Conservation (phyloP, 768 basidiomycete genomes). For the Tricholoma sp. region DNA sequence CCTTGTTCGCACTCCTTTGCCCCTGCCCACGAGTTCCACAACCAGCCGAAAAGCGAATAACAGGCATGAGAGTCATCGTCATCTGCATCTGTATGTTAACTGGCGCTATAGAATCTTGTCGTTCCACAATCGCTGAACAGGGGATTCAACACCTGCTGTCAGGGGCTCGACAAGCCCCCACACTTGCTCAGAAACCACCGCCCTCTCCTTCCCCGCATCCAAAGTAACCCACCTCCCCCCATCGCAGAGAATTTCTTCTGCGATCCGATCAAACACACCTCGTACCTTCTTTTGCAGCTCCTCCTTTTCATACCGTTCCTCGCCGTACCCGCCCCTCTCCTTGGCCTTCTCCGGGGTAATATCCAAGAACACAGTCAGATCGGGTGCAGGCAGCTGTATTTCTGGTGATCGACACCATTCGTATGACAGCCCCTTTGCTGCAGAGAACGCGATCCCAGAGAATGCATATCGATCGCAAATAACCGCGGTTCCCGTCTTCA, state of each 20-base stretch:
- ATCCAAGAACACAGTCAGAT: constrained; percentile 83
- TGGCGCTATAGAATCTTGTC: too few relatives aligned
- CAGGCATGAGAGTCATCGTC: too few relatives aligned
- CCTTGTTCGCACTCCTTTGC: too few relatives aligned
- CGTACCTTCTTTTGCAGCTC: constrained; percentile 69
- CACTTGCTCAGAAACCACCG: constrained; percentile 48
- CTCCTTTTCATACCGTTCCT: constrained; percentile 81
- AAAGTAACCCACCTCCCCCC: constrained; percentile 44
- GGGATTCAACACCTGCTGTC: constrained; percentile 30
- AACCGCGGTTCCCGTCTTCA: constrained; percentile 63
- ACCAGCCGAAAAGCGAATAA: too few relatives aligned
- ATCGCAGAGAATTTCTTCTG: constrained; percentile 39
- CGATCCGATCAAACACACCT: constrained; percentile 52
- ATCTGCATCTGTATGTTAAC: too few relatives aligned
- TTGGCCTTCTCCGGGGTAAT: constrained; percentile 66
- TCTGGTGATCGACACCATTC: constrained; percentile 88
- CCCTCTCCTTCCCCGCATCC: constrained; percentile 50
- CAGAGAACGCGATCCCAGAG: constrained; percentile 90
- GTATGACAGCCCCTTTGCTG: constrained; percentile 63
- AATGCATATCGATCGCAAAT: constrained; percentile 95
- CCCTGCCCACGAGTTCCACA: too few relatives aligned
- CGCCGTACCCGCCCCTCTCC: constrained; percentile 74
- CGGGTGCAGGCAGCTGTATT: constrained; percentile 81
- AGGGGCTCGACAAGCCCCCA: constrained; percentile 49
- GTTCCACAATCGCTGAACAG: constrained; percentile 53